Evolutionary conservation across 2,329 filamentous ascomycete genomes (phyloP).

Genomic region (Gnomoniopsis smithogilvyi): DNA sequence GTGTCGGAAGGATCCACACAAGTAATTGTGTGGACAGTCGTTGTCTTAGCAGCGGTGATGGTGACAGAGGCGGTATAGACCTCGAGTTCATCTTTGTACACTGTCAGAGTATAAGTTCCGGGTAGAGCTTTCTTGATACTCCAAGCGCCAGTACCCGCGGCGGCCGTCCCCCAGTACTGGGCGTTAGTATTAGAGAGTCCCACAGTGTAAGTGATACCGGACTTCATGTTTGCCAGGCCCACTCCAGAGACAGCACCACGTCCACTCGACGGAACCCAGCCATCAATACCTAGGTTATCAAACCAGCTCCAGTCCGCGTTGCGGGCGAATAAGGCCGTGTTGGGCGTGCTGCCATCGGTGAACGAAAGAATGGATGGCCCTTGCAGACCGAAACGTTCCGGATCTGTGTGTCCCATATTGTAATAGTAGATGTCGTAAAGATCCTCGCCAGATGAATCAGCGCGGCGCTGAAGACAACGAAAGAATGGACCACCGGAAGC

Average conservation of each 20-base stretch:
- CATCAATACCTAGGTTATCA: constrained; percentile 28
- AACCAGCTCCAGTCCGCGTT: constrained; percentile 34
- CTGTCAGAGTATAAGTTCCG: constrained; percentile 30
- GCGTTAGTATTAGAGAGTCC: constrained; percentile 31
- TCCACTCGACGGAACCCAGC: constrained; percentile 28
- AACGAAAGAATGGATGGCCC: constrained; percentile 38
- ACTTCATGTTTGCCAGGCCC: constrained; percentile 34
- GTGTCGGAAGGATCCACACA: constrained; percentile 30
- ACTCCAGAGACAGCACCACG: constrained; percentile 29
- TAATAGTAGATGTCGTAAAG: constrained; percentile 42
- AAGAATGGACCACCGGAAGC: constrained; percentile 37
- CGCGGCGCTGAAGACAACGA: constrained; percentile 35
- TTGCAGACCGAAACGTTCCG: constrained; percentile 38
- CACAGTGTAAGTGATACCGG: constrained; percentile 35
- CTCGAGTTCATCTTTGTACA: constrained; percentile 33
- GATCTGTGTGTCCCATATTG: constrained; percentile 40
- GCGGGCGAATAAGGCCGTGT: constrained; percentile 31
- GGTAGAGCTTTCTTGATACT: constrained; percentile 28
- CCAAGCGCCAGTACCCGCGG: constrained; percentile 25
- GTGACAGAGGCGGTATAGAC: constrained; percentile 26
- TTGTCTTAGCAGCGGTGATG: constrained; percentile 26
- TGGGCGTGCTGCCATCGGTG: constrained; percentile 34
- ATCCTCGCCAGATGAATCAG: constrained; percentile 32
- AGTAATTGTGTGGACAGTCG: constrained; percentile 28
- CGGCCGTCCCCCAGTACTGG: constrained; percentile 34